Evolutionary conservation across 805 yeast genomes (phyloP).

Genomic region (Saccharomyces mikatae): DNA sequence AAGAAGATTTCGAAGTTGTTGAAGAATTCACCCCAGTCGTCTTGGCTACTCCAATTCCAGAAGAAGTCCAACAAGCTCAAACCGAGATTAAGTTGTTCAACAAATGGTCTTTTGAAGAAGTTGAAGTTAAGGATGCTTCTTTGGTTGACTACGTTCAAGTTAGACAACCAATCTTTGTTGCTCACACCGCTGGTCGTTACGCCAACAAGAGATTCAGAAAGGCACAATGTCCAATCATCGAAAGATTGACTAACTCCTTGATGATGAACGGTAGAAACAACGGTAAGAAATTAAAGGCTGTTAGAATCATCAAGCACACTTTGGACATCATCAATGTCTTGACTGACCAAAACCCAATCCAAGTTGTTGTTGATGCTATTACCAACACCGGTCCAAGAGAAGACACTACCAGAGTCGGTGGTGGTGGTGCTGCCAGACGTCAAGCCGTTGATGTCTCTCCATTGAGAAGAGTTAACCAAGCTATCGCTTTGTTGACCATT

Average conservation of each 20-base stretch:
- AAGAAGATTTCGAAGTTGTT: slow-evolving; percentile 63
- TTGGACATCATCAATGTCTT: slow-evolving; percentile 94
- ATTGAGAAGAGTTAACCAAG: slow-evolving; percentile 99
- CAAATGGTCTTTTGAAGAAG: slow-evolving; percentile 99
- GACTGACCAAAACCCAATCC: slow-evolving; percentile 99
- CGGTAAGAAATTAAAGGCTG: slow-evolving; percentile 99
- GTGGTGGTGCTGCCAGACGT: slow-evolving; percentile 99
- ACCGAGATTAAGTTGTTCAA: slow-evolving; percentile 95
- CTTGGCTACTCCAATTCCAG: slow-evolving; percentile 94
- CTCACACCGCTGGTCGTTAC: slow-evolving; percentile 99
- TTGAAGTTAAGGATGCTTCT: slow-evolving; percentile 95
- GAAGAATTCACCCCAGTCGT: slow-evolving; percentile 65
- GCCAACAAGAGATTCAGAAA: slow-evolving; percentile 99
- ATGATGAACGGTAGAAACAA: slow-evolving; percentile 99
- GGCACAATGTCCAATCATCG: slow-evolving; percentile 98
- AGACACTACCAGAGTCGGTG: slow-evolving; percentile 99
- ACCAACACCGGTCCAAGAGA: slow-evolving; percentile 99
- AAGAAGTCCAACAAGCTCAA: slow-evolving; percentile 92
- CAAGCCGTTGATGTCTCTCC: slow-evolving; percentile 99
- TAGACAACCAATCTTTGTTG: slow-evolving; percentile 93
- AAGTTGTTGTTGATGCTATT: slow-evolving; percentile 97
- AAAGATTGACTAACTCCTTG: slow-evolving; percentile 98
- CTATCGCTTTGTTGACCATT: slow-evolving; percentile 92
- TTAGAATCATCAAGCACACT: slow-evolving; percentile 98
- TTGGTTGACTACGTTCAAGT: slow-evolving; percentile 97